Base-by-base conservation (phyloP, 495 filamentous ascomycete species). In the Choiromyces venosus region DNA sequence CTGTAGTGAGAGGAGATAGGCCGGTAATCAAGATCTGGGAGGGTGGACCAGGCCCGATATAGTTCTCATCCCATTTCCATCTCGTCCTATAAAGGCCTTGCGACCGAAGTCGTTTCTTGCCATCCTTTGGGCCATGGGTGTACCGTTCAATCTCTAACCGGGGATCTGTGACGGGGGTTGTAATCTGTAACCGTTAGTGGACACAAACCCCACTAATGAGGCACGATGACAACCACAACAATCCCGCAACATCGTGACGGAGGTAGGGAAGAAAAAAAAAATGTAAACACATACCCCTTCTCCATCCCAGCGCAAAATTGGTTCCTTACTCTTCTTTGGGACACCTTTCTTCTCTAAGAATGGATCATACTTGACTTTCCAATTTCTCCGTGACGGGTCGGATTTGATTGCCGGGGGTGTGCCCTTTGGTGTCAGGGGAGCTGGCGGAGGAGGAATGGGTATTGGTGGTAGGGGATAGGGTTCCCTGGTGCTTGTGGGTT, bases 21-120 rank as follows among this genome's bases (percentile, higher is more conserved):
- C 94, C 93, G n/a, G 88, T 93, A 29, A 97, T 92, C 16, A 97
- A 90, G 65, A 99, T 88, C 80, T 97, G 92, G 16, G 88, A 89
- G 9, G 96, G 92, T 36, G 96, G 95, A 6, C 92, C 93, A 46
- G 92, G 92, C 1, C 93, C 93, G 71, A 94, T 89, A 19, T 94
- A 97, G 3, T 92, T 91, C 74, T 87, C 94, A 78, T 93, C 94
- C 52, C 87, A 83, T 81, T 93, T 97, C 37, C 88, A 90, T 79
- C 87, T 89, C 46, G 96, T 83, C 61, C 87, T 86, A 82, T 95
- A 96, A 1, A 94, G 93, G 46, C 91, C 88, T 25, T 72, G 67
- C 71, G 87, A 84, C 42, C 94, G 90, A 74, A 93, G 84, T 74
- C 88, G 88, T 67, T 87, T 87, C 80, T 91, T 94, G n/a, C 79